phyloP scores from a whole-genome alignment of 495 filamentous ascomycete genomes.

The Aspergillus egyptiacus region DNA sequence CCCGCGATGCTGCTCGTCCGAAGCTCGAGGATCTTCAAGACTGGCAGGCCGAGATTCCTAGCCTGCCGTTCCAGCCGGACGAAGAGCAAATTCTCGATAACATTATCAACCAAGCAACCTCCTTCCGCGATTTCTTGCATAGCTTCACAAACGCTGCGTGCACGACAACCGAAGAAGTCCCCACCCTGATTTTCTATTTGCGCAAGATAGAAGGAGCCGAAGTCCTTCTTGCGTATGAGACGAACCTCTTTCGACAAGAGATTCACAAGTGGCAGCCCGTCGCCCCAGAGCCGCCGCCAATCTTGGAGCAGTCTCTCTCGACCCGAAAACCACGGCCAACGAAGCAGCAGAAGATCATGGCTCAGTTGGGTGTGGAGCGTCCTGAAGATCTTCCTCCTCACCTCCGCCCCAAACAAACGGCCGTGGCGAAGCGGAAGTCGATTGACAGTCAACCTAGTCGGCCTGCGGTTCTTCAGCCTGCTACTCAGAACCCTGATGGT shows the following conservation, averaged over 20 bases:
- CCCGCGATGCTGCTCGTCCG: slow-evolving; percentile 92
- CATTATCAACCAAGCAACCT: slow-evolving; percentile 77
- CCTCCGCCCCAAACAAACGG: slow-evolving; percentile 68
- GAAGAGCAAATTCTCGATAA: slow-evolving; percentile 79
- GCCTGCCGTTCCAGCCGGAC: slow-evolving; percentile 90
- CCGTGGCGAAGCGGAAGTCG: slow-evolving; percentile 45
- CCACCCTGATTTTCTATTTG: slow-evolving; percentile 91
- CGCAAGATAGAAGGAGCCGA: slow-evolving; percentile 98
- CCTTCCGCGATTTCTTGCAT: slow-evolving; percentile 78
- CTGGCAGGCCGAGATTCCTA: slow-evolving; percentile 81
- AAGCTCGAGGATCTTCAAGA: slow-evolving; percentile 87
- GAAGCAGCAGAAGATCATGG: slow-evolving; percentile 95
- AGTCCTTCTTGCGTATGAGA: slow-evolving; percentile 85
- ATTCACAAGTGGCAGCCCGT: slow-evolving; percentile 95
- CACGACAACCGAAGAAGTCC: slow-evolving; percentile 76
- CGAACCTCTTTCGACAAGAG: slow-evolving; percentile 94
- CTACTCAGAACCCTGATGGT: slow-evolving; percentile 22
- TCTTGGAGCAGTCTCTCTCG: slow-evolving; percentile 76
- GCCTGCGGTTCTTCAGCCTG: slow-evolving; percentile 26
- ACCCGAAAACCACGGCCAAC: slow-evolving; percentile 97
- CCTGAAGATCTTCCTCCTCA: slow-evolving; percentile 83
- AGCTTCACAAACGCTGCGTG: slow-evolving; percentile 74
- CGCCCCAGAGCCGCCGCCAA: slow-evolving; percentile 73
- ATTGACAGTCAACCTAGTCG: slow-evolving; percentile 27
- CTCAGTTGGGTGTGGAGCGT: slow-evolving; percentile 74